Percentiles rank a stretch among this genome's conserved stretches.
Evolutionary conservation across 768 basidiomycete species (phyloP).

Genomic region (Chalciporus piperatus): DNA sequence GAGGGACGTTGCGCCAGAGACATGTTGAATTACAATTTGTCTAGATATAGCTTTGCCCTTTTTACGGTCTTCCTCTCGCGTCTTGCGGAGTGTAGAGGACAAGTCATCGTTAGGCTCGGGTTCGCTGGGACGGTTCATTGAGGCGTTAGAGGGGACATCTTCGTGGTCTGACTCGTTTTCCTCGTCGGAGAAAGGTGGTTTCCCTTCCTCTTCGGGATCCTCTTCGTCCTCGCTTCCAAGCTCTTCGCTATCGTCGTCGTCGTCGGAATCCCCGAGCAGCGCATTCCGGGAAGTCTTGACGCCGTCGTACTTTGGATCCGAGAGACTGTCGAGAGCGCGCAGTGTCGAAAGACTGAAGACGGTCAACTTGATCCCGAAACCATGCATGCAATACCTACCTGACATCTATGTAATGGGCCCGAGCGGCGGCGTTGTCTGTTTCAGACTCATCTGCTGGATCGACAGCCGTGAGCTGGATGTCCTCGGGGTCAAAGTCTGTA

Average conservation of each 20-base stretch:
- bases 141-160: slow-evolving; percentile 14
- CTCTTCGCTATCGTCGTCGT: slow-evolving; percentile 13
- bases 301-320: slow-evolving; percentile 80
- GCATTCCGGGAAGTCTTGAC: slow-evolving; percentile 59
- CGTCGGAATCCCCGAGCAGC: slow-evolving; percentile 40
- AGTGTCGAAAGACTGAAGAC: slow-evolving; percentile 61
- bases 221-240: slow-evolving; percentile 21
- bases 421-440: slow-evolving; percentile 36
- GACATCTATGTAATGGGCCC: slow-evolving; percentile 84
- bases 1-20: slow-evolving; percentile 1
- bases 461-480: slow-evolving; percentile 44
- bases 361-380: too few species aligned
- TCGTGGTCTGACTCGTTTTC: slow-evolving; percentile 14
- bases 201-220: background rate
- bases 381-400: slow-evolving; percentile 49
- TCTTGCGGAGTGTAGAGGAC: slow-evolving; percentile 51
- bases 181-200: slow-evolving; percentile 7
- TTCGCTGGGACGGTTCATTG: slow-evolving; percentile 2
- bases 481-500: slow-evolving; percentile 76
- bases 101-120: slow-evolving; percentile 38
- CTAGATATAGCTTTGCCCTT: slow-evolving; percentile 84
- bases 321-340: slow-evolving; percentile 59
- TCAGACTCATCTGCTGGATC: slow-evolving; percentile 39
- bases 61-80: slow-evolving; percentile 63
- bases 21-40: slow-evolving; percentile 65